Evolutionary conservation across 345 rosid genomes (phyloP), one percentile per base, ranked within the genome.

Genomic region (Populus simonii): DNA sequence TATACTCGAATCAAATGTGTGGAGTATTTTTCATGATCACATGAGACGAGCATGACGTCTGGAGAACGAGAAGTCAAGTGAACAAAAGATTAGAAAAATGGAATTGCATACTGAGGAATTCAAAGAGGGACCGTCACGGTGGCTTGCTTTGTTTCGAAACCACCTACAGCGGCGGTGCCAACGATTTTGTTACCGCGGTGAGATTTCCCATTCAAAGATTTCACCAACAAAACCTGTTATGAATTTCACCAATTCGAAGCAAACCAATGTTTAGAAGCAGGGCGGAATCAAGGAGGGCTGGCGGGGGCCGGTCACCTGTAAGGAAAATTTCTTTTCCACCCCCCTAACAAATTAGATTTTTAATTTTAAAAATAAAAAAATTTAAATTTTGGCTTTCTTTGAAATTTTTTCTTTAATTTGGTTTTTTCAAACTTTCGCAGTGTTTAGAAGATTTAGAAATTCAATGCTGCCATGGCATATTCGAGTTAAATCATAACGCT

Each of bases 121-220:
- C 36, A 70, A 12, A 49, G 71, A 12, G 36, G 43, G 10, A 74
- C 51, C 31, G 62, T 66, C 61, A 11, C 31, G 68, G 20, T 25
- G 49, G 61, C 51, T 72, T 69, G 70, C 47, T 61, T 43, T 33
- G 81, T 71, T 76, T 63, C 25, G 41, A 47, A 62, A 68, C 75
- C 79, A 67, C 74, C 80, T 22, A 36, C 80, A 39, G 53, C 79
- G 82, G 85, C 70, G 73, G 69, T 80, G 86, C 83, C 85, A 68
- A 49, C 70, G 82, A 49, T 57, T n/a, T 51, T 77, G 81, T 72
- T 66, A 49, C 77, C 78, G 65, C 35, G 41, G 6, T 15, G 65
- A 80, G 57, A 76, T 72, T 45, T 43, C 82, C 80, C 22, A 51
- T 75, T 74, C 63, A 41, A 74, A 74, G 36, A 76, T 66, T 23